Evolutionary conservation across 441 rosid species (phyloP).

Genomic region (Rhodomyrtus psidioides): DNA sequence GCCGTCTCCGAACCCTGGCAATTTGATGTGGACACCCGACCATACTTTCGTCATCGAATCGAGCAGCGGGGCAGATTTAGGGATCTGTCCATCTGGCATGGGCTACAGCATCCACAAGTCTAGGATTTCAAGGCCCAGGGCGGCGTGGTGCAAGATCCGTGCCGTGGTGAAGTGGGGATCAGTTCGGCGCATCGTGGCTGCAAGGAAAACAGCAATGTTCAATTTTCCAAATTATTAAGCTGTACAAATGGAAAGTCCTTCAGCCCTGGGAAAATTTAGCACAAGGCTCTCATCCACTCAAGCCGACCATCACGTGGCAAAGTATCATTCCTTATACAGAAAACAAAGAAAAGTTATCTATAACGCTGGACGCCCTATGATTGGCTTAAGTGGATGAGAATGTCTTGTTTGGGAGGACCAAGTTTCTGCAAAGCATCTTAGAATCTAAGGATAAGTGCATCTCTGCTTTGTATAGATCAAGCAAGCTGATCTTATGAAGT

Average conservation of each 20-base stretch:
- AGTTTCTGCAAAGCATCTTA: background rate
- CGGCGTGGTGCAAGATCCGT: slow-evolving; percentile 57
- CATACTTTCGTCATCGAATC: background rate
- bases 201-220: slow-evolving; percentile 17
- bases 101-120: slow-evolving; percentile 9
- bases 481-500: background rate
- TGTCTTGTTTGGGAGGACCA: background rate
- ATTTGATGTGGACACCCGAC: slow-evolving; percentile 10
- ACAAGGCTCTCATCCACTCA: background rate
- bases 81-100: slow-evolving; percentile 16
- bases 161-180: slow-evolving; percentile 37
- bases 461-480: background rate
- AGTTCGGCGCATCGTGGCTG: slow-evolving; percentile 14
- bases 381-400: background rate
- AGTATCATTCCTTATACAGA: background rate
- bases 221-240: background rate
- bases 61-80: slow-evolving; percentile 1
- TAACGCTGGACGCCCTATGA: background rate
- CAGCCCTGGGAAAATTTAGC: background rate
- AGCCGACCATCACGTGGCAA: background rate
- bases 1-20: slow-evolving; percentile 12
- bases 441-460: background rate
- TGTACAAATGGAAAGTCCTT: background rate
- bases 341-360: background rate
- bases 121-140: slow-evolving; percentile 26